Evolutionary conservation across 129 eudicot genomes (phyloP), one percentile per base, ranked within the genome.

Genomic region (Saposhnikovia divaricata): DNA sequence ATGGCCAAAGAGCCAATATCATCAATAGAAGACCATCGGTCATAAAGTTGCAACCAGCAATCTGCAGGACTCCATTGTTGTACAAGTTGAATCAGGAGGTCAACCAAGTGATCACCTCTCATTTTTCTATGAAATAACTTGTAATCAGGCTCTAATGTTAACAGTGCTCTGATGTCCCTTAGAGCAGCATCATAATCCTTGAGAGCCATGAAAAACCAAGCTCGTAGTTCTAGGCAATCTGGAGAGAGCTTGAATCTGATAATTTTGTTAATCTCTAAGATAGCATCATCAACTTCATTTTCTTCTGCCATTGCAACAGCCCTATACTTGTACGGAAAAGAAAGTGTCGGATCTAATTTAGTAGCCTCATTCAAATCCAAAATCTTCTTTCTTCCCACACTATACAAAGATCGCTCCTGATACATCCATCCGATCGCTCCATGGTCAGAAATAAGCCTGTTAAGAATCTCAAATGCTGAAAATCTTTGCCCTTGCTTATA

Each of bases 11-110:
- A 91, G 48, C 96, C 96, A 80, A 91, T 85, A 78, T 91, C 96
- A 85, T 91, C 96, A 47, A 91, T 90, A 72, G 87, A 87, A 57
- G 96, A 91, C 96, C 96, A 91, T 78, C 92, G 83, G 77, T 91
- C 92, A 79, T 91, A 91, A 38, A 91, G 88, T 77, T 91, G 91
- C 84, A 88, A 71, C 96, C 96, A 91, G 80, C 93, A 91, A 85
- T 91, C 96, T 28, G 92, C 96, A 5, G 86, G 78, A 65, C 85
- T 84, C 96, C 96, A 91, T 50, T 80, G 88, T 75, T 87, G 85
- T 42, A 89, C 89, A 53, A 65, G 89, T 53, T 76, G 88, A 71
- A 81, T 84, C n/a, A 91, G 76, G 11, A 89, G 80, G 79, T 91
- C 89, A 47, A 91, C 85, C 84, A 91, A 82, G 42, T 82, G 81